Percentiles rank a stretch among this genome's conserved stretches.
phyloP scores from a whole-genome alignment of 2,329 filamentous ascomycete species.

The Drechslera avenae region DNA sequence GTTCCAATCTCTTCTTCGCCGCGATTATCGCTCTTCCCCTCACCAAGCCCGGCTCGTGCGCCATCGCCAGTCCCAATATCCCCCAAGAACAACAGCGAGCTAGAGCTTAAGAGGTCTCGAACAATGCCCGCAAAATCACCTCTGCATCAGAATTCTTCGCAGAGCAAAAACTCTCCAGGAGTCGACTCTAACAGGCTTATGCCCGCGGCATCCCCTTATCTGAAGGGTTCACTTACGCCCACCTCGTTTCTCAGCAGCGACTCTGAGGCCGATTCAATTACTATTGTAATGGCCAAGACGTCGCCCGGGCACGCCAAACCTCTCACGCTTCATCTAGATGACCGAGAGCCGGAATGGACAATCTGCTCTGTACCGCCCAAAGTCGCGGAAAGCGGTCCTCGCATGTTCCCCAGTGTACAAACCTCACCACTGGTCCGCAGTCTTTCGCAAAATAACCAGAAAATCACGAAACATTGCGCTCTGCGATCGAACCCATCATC shows the following conservation, averaged over 20 bases:
- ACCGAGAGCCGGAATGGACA: conserved; percentile 41
- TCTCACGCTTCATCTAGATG: conserved; percentile 30
- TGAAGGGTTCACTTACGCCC: conserved; percentile 30
- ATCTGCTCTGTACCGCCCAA: conserved; percentile 29
- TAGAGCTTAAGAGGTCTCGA: conserved; percentile 34
- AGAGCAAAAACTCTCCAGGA: conserved; percentile 9
- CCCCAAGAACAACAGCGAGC: conserved; percentile 23
- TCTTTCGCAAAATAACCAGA: conserved; percentile 27
- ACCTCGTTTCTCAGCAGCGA: conserved; percentile 37
- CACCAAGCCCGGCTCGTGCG: conserved; percentile 26
- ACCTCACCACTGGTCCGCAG: conserved; percentile 16
- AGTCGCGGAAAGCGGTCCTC: conserved; percentile 16
- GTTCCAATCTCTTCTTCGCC: conserved; percentile 33
- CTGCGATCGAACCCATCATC: conserved; percentile 39
- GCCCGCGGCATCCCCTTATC: conserved; percentile 17
- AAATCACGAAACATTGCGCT: conserved; percentile 34
- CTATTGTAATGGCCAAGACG: conserved; percentile 30
- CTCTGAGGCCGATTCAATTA: conserved; percentile 38
- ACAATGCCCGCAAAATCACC: conserved; percentile 41
- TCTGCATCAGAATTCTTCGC: conserved; percentile 28
- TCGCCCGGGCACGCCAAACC: conserved; percentile 16
- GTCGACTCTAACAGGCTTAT: conserved; percentile 9
- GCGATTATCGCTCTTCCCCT: conserved; percentile 42
- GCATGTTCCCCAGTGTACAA: background rate
- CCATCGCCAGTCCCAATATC: conserved; percentile 34